Conservation (phyloP, 345 rosid genomes). For the Clausena lansium region DNA sequence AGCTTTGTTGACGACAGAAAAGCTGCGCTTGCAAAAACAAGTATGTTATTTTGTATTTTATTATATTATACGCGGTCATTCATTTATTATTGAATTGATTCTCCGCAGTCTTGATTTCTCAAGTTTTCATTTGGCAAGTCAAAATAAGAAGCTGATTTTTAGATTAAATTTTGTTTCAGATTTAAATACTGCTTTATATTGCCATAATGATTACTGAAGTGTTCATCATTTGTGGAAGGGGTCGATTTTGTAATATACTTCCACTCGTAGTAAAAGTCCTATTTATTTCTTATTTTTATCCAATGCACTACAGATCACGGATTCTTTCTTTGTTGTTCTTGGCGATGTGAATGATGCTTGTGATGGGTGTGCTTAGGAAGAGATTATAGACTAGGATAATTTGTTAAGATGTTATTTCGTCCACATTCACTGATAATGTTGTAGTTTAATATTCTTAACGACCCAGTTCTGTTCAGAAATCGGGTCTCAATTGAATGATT, state of each 20-base stretch:
- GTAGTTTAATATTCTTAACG: neutral
- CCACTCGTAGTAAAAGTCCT: neutral
- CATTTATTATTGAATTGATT: neutral
- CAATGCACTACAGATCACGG: neutral
- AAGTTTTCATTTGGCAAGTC: neutral
- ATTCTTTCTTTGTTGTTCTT: neutral
- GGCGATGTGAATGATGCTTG: neutral
- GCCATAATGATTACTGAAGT: too few relatives aligned
- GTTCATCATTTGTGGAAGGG: neutral
- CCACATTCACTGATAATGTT: neutral
- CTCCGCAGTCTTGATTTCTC: neutral
- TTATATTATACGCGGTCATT: neutral
- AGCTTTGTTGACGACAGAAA: conserved; percentile 87
- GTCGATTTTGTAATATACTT: neutral
- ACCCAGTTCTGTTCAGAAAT: neutral
- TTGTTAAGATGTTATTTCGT: neutral
- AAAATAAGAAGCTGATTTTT: neutral
- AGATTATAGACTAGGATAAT: neutral
- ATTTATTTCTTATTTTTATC: neutral
- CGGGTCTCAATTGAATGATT: neutral
- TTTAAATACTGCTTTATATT: neutral
- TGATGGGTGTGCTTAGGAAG: neutral
- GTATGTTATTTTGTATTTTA: conserved; percentile 37
- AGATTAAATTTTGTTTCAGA: neutral
- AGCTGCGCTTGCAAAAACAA: conserved; percentile 80